Evolutionary conservation across 352 stramenopile genomes (phyloP).

Genomic region (Pythium aphanidermatum): DNA sequence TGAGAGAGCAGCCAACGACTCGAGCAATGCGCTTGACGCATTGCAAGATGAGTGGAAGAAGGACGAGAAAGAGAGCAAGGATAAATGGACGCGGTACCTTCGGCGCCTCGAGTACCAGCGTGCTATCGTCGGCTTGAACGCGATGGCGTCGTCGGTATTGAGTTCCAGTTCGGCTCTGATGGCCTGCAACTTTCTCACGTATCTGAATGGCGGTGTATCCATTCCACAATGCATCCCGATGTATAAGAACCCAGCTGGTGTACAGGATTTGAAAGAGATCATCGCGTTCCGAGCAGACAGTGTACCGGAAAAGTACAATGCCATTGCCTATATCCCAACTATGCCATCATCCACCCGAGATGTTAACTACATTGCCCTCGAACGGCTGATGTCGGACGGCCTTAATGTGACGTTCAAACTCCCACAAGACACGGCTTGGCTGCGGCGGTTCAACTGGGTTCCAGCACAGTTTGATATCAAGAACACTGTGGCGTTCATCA

Average conservation of each 20-base stretch:
- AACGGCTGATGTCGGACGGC: not conserved
- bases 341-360: not conserved
- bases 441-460: conserved; percentile 8
- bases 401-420: conserved; percentile 9
- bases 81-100: not conserved
- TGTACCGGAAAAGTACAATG: conserved; percentile 1
- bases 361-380: not conserved
- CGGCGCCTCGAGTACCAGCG: conserved; percentile 1
- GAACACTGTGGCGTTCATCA: conserved; percentile 7
- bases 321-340: conserved; percentile 11
- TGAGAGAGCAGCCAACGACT: not conserved
- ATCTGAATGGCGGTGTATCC: conserved; percentile 3
- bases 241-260: conserved; percentile 1
- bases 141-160: not conserved
- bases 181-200: conserved; percentile 7
- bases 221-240: conserved; percentile 5
- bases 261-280: conserved; percentile 5
- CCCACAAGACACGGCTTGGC: conserved; percentile 5
- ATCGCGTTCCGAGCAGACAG: conserved; percentile 6
- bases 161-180: not conserved
- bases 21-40: not conserved
- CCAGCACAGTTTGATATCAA: conserved; percentile 6
- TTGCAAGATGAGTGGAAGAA: conserved; percentile 4
- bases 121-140: not conserved
- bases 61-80: not conserved